Evolutionary conservation across 768 basidiomycete genomes (phyloP).

Genomic region (Lentinula edodes): DNA sequence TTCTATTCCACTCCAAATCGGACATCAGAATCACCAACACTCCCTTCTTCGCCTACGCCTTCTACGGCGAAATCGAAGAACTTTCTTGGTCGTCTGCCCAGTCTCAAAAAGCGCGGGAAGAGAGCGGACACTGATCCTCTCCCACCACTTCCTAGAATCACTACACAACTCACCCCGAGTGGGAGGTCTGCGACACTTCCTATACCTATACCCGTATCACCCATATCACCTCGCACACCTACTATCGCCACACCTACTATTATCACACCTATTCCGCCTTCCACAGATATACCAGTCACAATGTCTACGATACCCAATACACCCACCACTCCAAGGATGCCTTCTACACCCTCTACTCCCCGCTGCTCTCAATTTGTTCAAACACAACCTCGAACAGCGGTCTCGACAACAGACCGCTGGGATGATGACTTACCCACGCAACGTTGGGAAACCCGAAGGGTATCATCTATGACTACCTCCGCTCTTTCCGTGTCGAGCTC

Average conservation of each 20-base stretch:
- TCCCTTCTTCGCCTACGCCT: not conserved
- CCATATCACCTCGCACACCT: not conserved
- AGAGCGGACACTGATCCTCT: not conserved
- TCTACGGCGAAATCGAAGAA: not conserved
- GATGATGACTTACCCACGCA: not conserved
- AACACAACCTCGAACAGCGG: not conserved
- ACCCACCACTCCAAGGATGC: not conserved
- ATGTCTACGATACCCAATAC: not conserved
- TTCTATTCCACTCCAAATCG: not conserved
- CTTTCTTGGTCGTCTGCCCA: not conserved
- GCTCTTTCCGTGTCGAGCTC: not conserved
- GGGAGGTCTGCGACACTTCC: not conserved
- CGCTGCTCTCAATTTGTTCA: not conserved
- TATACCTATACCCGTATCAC: not conserved
- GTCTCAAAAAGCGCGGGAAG: not conserved
- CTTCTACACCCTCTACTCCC: not conserved
- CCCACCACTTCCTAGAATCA: not conserved
- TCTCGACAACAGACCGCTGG: not conserved
- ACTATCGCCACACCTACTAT: not conserved
- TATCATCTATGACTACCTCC: not conserved
- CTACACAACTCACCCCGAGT: not conserved
- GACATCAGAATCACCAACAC: not conserved
- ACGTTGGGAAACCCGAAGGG: not conserved
- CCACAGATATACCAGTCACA: not conserved
- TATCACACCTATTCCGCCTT: not conserved